Evolutionary conservation across 768 basidiomycete genomes (phyloP), one percentile per base, ranked within the genome.

Genomic region (Leccinellum rugosiceps): DNA sequence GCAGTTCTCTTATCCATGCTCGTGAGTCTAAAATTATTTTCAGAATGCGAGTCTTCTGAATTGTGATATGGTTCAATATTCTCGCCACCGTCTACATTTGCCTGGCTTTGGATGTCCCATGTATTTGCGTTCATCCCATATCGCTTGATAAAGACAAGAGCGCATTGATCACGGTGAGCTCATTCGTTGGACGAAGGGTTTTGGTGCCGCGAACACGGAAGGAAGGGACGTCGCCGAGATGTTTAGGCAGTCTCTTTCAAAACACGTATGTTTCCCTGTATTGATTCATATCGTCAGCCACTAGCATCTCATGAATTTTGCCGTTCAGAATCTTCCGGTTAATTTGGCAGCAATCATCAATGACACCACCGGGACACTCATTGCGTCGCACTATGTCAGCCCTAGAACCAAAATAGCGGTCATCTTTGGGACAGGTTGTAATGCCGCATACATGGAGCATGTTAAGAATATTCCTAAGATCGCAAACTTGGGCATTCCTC

Each of bases 151-250:
- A 71, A 95, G 92, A n/a, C 97, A 98, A 80, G 82, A 87, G 38
- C 81, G 83, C 53, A 98, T 99, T 61, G 94, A 98, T 72, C 93
- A 98, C 60, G 96, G 94, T 23, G 82, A 84, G 58, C 86, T 98
- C 35, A 94, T 98, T 66, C 88, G 96, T 17, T 99, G 97, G 97
- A 99, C 97, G n/a, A 99, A 99, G 74, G 97, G 97, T 61, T 98
- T 98, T 65, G 94, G 94, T 31, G 90, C 90, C 0, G 71, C 83
- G 5, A 93, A 95, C 68, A 94, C 92, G 17, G 97, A 98, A 73
- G 95, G 95, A 17, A 77, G 83, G 54, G 92, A 99, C 65, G 94
- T 96, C 13, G 95, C 92, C 4, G 90, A 80, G 38, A 95, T 99
- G 92, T 96, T 99, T 77, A 83, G 85, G 50, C 74, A 85, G 55